Base-by-base conservation (phyloP, 2,329 filamentous ascomycete genomes). In the Simplicillium sp. region DNA sequence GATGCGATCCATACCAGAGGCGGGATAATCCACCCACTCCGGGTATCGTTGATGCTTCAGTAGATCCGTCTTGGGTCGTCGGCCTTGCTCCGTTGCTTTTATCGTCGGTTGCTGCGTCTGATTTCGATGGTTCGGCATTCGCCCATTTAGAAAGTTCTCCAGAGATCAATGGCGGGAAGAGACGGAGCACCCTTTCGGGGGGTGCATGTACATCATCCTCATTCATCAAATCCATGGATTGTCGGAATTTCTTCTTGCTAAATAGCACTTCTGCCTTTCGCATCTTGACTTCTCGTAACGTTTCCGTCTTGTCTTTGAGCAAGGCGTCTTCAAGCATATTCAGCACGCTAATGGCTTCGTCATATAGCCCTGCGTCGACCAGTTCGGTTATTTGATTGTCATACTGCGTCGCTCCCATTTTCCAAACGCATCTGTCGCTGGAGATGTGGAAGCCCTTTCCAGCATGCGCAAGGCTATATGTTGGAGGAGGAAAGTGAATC, bases 361-460 rank as follows among this genome's bases (percentile, higher is more conserved):
- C 90, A 41, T 89, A 86, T 45, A 78, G 75, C 9, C 74, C 78
- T 44, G 75, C 77, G 15, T 80, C 74, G 2, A 94, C 79, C 18
- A 98, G 71, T 48, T 92, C 80, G 44, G 88, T 77, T 16, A 97
- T 79, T 56, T 98, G 92, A 2, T 81, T 80, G 57, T 95, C 87
- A 55, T 98, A 98, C 49, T 89, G 84, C 31, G 89, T 80, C 3
- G 90, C 85, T 47, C 82, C 86, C 92, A 98, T 97, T 51, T 92
- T 84, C 92, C 92, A 98, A 31, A 98, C 85, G 29, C 76, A 84
- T 35, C 92, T 75, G 42, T 97, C 92, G 55, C 90, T 96, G 15
- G 84, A 83, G 39, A 97, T 88, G 44, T 97, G 75, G 52, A 98
- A 98, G 0, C 89, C 90, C 58, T 98, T 98, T 3, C 87, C 92